phyloP scores from a whole-genome alignment of 352 stramenopile species.

The Pilasporangium apinafurcum region DNA sequence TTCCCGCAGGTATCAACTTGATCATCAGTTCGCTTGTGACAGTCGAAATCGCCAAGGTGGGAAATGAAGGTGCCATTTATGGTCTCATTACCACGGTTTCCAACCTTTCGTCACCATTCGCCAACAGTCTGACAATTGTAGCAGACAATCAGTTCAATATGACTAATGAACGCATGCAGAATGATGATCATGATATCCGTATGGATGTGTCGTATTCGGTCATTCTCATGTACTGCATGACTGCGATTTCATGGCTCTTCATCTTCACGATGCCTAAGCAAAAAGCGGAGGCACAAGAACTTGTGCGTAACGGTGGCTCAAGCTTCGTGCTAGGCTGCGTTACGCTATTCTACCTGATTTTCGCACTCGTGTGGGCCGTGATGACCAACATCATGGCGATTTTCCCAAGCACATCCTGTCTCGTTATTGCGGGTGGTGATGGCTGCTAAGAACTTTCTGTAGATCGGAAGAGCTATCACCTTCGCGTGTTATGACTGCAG shows the following conservation, averaged over 20 bases:
- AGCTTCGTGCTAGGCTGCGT: constrained; percentile 25
- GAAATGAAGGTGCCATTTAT: constrained; percentile 41
- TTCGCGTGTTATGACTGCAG: too few species aligned
- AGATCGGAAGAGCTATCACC: too few species aligned
- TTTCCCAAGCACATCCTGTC: constrained; percentile 23
- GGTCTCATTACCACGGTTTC: constrained; percentile 34
- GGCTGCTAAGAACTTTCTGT: too few species aligned
- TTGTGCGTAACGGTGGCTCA: constrained; percentile 25
- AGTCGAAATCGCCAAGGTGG: constrained; percentile 36
- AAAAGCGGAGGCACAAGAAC: constrained; percentile 30
- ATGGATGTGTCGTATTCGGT: constrained; percentile 28
- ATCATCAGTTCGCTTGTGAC: constrained; percentile 38
- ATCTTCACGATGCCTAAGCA: constrained; percentile 31
- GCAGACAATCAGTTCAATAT: constrained; percentile 47
- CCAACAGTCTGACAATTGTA: constrained; percentile 34
- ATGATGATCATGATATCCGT: constrained; percentile 17
- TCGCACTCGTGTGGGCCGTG: constrained; percentile 37
- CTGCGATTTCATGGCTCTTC: constrained; percentile 25
- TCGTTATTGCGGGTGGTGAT: constrained; percentile 30
- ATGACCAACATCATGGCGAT: constrained; percentile 51
- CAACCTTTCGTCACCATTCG: constrained; percentile 29
- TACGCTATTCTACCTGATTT: constrained; percentile 27
- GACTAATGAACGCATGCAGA: constrained; percentile 13
- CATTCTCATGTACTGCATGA: constrained; percentile 32
- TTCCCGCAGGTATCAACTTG: constrained; percentile 27